A percentile compares a stretch with the other conserved stretches of the same genome.
Conservation (phyloP, 2,329 filamentous ascomycete genomes). For the Trematosphaeria pertusa region DNA sequence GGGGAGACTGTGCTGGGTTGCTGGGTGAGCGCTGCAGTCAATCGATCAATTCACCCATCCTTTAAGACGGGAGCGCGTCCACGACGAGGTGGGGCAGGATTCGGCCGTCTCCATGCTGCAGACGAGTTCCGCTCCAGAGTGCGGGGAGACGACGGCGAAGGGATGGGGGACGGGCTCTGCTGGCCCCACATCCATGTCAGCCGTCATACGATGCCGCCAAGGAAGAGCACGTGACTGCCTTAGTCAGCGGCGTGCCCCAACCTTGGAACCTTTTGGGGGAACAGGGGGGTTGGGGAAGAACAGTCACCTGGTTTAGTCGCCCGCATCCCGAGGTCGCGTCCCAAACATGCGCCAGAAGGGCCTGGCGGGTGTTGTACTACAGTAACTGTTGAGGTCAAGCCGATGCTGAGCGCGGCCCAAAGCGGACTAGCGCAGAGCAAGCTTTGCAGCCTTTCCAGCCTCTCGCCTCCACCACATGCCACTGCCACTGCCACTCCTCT, state of each 20-base stretch:
- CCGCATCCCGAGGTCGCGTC: too few relatives aligned
- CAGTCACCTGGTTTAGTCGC: too few relatives aligned
- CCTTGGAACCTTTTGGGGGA: not conserved
- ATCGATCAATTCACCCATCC: constrained; percentile 10
- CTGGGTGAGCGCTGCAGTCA: constrained; percentile 14
- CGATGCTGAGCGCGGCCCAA: constrained; percentile 2
- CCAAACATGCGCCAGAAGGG: too few relatives aligned
- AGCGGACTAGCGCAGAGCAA: constrained; percentile 9
- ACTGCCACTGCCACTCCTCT: constrained; percentile 1
- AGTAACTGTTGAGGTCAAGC: not conserved
- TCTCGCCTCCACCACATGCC: not conserved
- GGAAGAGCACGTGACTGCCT: not conserved
- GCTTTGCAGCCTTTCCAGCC: constrained; percentile 15
- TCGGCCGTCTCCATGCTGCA: constrained; percentile 1
- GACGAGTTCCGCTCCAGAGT: not conserved
- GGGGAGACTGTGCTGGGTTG: too few relatives aligned
- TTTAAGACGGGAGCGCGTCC: constrained; percentile 4
- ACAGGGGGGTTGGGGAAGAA: too few relatives aligned
- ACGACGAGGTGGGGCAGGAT: constrained; percentile 26
- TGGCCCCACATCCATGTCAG: too few relatives aligned
- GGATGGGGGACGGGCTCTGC: too few relatives aligned
- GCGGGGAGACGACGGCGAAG: too few relatives aligned
- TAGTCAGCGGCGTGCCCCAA: not conserved
- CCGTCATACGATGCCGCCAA: too few relatives aligned
- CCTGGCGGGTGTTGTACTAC: too few relatives aligned